phyloP scores from a whole-genome alignment of 768 basidiomycete genomes.

The Rhodotorula babjevae region DNA sequence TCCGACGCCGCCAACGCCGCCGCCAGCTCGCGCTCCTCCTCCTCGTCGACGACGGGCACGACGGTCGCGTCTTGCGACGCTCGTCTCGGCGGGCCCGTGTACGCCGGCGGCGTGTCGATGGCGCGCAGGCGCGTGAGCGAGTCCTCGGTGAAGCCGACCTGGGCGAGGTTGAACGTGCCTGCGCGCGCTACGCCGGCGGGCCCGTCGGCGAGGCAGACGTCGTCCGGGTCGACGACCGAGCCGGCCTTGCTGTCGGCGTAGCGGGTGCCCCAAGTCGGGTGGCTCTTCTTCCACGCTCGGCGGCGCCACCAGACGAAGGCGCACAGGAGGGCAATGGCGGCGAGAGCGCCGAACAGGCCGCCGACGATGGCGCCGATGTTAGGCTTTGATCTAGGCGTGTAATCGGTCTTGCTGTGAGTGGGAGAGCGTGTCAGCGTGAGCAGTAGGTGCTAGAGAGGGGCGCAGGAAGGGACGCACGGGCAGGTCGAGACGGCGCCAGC shows the following conservation, averaged over 20 bases:
- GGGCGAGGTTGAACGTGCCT: slow-evolving; percentile 26
- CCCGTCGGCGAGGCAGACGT: background rate
- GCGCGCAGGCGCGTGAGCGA: slow-evolving; percentile 7
- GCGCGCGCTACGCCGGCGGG: slow-evolving; percentile 4
- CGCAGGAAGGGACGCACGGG: background rate
- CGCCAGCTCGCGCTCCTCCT: too few species aligned
- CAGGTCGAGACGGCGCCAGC: slow-evolving; percentile 2
- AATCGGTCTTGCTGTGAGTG: slow-evolving; percentile 11
- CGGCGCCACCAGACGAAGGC: slow-evolving; percentile 7
- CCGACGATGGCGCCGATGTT: slow-evolving; percentile 17
- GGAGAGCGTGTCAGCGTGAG: too few species aligned
- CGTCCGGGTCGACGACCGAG: background rate
- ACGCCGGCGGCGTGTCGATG: slow-evolving; percentile 20
- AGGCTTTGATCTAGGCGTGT: background rate
- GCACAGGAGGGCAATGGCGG: background rate
- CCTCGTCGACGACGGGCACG: too few species aligned
- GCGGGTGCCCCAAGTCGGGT: background rate
- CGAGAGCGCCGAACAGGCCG: slow-evolving; percentile 12
- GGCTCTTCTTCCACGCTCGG: background rate
- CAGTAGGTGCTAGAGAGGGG: too few species aligned
- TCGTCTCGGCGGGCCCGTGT: background rate
- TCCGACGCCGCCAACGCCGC: too few species aligned
- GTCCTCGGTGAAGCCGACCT: slow-evolving; percentile 21
- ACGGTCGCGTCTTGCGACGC: background rate
- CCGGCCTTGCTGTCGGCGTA: background rate